These are phyloP conservation scores for Plasmodium fragile DNA, from an alignment of 169 alveolate species.

Conservation along the genomic window DNA sequence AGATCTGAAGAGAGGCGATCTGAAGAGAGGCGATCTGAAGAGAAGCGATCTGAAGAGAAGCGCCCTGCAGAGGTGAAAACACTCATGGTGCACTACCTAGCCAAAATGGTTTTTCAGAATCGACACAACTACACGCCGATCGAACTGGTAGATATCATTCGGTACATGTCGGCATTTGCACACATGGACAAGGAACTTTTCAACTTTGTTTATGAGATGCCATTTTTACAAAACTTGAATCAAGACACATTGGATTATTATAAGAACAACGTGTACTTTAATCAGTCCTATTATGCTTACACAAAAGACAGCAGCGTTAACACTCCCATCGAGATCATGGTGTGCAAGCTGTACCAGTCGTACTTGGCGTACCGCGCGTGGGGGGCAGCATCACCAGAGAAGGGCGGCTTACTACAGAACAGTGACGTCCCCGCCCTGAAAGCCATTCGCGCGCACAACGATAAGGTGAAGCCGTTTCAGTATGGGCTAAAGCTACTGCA, in stretches of 20 bases:
- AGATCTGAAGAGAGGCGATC: neutral
- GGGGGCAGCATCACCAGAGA: neutral
- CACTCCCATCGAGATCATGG: slow-evolving; percentile 67
- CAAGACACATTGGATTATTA: slow-evolving; percentile 35
- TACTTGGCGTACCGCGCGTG: slow-evolving; percentile 31
- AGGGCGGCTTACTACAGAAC: neutral
- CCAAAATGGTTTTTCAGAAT: slow-evolving; percentile 43
- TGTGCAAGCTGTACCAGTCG: slow-evolving; percentile 66
- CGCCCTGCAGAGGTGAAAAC: neutral
- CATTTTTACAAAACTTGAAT: slow-evolving; percentile 51
- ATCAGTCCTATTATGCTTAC: slow-evolving; percentile 72
- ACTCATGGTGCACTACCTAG: slow-evolving; percentile 12
- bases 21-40: neutral
- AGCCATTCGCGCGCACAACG: slow-evolving; percentile 3
- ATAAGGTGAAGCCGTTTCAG: slow-evolving; percentile 18
- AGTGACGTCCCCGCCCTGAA: neutral
- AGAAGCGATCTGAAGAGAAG: neutral
- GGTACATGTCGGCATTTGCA: slow-evolving; percentile 36
- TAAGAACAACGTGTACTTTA: slow-evolving; percentile 44
- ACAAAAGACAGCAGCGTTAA: slow-evolving; percentile 52
- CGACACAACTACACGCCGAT: slow-evolving; percentile 42
- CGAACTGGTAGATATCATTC: slow-evolving; percentile 60
- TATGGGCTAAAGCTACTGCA: neutral
- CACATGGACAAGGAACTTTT: slow-evolving; percentile 45
- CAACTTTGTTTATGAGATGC: slow-evolving; percentile 42